Evolutionary conservation across 768 basidiomycete species (phyloP).

Genomic region (Chalciporus piperatus): DNA sequence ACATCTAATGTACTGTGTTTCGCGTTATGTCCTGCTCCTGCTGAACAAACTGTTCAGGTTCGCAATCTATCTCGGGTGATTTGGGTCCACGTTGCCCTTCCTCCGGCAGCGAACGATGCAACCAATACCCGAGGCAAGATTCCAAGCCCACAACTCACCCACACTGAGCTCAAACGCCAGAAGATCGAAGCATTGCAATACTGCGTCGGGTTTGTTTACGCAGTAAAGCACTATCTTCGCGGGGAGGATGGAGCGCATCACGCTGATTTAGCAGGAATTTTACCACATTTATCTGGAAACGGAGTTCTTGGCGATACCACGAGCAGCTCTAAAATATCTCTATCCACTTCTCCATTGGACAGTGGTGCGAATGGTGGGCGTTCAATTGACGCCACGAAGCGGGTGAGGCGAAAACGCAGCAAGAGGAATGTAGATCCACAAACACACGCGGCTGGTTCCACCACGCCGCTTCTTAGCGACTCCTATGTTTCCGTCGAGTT

Average conservation of each 20-base stretch:
- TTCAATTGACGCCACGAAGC: slow-evolving; percentile 56
- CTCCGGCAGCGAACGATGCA: slow-evolving; percentile 48
- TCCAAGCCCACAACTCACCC: slow-evolving; percentile 43
- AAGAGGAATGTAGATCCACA: slow-evolving; percentile 42
- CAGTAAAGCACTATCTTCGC: slow-evolving; percentile 78
- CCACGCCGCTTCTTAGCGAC: slow-evolving; percentile 62
- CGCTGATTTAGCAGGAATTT: slow-evolving; percentile 61
- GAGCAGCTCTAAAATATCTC: slow-evolving; percentile 9
- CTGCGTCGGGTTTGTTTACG: slow-evolving; percentile 66
- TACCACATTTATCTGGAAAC: slow-evolving; percentile 61
- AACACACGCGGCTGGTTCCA: slow-evolving; percentile 29
- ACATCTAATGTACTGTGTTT: slow-evolving; percentile 51
- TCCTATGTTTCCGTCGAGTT: slow-evolving; percentile 59
- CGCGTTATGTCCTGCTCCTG: neutral
- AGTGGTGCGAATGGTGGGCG: slow-evolving; percentile 18
- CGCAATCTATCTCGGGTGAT: slow-evolving; percentile 76
- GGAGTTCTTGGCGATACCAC: slow-evolving; percentile 43
- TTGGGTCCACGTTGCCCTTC: slow-evolving; percentile 76
- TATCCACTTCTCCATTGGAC: slow-evolving; percentile 30
- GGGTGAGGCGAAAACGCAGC: slow-evolving; percentile 69
- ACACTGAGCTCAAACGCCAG: slow-evolving; percentile 52
- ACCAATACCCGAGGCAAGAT: slow-evolving; percentile 51
- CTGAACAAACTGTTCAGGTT: slow-evolving; percentile 32
- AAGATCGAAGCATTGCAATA: slow-evolving; percentile 74
- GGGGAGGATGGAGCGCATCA: slow-evolving; percentile 76